Base-by-base conservation (phyloP, 192 early-diverging fungal genomes). In the Phycomyces blakesleeanus region DNA sequence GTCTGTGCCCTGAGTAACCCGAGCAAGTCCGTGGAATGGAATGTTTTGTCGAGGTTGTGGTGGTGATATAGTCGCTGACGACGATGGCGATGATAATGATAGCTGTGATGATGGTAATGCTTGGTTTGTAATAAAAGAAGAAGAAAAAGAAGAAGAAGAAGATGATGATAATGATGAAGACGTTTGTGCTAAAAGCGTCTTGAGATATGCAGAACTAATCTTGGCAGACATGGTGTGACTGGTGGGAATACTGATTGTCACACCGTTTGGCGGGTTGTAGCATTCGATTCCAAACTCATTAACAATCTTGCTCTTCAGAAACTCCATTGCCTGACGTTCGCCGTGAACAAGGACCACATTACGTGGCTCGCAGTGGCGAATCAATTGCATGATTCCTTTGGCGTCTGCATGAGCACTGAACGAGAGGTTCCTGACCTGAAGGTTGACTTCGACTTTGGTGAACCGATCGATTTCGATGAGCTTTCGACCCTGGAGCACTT, bases 341-440 rank as follows among this genome's bases (percentile, higher is more conserved):
- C 97, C 97, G 58, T 99, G 97, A 0, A 99, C 95, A 9, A 99
- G 72, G 20, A 99, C 89, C 0, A 93, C 91, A 74, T 95, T 89
- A n/a, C 83, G 75, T 9, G 94, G 89, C 54, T 90, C 84, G 44
- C 91, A 93, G 77, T 95, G 92, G 5, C 85, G 83, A 58, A 97
- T 93, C 27, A 99, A 80, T 76, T 93, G 89, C 88, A 99, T 85
- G 60, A 99, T 99, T 5, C 97, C 97, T 72, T 98, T 97, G 9
- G 94, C 90, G 66, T 99, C 97, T 0, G 97, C 95, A 44, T 99
- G 97, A 0, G 95, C 97, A 61, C 92, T 94, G 68, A 99, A 99
- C 0, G 93, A 95, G 24, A 99, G 75, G 70, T 98, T 95, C 63
- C 92, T 81, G 54, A 99, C 94, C 66, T 90, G 87, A n/a, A 97